Evolutionary conservation across 78 protist species (phyloP).

Genomic region (Dictyostelium brefeldianum): DNA sequence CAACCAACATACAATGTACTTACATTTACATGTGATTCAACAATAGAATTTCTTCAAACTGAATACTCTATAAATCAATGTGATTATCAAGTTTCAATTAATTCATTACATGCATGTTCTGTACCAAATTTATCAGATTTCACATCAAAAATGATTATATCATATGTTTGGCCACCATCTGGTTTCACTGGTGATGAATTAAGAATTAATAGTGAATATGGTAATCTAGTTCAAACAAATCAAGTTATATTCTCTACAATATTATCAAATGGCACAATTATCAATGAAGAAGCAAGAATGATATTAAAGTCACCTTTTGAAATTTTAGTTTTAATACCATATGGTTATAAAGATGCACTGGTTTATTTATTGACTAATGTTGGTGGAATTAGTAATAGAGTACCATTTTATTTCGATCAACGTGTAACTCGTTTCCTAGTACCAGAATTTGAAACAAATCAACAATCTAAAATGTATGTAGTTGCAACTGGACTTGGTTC

Average conservation of each 20-base stretch:
- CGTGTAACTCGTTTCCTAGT: neutral
- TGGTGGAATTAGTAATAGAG: neutral
- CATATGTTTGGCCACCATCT: no score
- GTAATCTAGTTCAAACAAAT: neutral
- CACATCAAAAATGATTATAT: no score
- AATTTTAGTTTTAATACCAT: neutral
- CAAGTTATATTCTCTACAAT: neutral
- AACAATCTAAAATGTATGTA: no score
- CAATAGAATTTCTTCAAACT: neutral
- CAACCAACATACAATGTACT: neutral
- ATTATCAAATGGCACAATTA: neutral
- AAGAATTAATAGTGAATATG: neutral
- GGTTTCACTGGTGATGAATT: neutral
- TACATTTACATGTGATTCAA: neutral
- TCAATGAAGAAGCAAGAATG: neutral
- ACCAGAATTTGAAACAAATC: constrained; percentile 8
- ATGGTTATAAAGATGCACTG: neutral
- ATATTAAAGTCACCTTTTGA: neutral
- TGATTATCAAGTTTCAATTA: neutral
- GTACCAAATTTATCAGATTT: no score
- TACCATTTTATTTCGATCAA: neutral
- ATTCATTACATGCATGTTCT: constrained; percentile 12
- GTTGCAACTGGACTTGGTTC: neutral
- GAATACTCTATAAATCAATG: neutral
- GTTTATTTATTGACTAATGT: neutral